These are phyloP conservation scores for Tetrapyrgos nigripes DNA, from an alignment of 1,284 basidiomycete genomes.

Conservation along the genomic window DNA sequence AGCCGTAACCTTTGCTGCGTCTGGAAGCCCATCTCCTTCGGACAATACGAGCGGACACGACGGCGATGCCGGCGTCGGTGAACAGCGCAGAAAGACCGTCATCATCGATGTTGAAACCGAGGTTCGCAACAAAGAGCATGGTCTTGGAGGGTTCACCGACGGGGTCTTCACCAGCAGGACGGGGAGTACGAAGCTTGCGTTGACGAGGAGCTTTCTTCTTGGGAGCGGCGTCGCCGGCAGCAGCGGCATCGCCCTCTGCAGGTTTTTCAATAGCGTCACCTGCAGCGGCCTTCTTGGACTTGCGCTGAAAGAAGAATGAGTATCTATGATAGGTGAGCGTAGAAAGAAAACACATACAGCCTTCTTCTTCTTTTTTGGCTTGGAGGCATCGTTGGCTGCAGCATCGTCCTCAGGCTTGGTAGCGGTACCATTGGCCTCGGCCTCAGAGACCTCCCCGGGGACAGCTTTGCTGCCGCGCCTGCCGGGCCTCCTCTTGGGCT, in stretches of 20 bases:
- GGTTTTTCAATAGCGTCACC: slow-evolving; percentile 36
- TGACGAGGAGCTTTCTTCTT: slow-evolving; percentile 59
- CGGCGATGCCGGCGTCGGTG: slow-evolving; percentile 80
- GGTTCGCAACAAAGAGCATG: slow-evolving; percentile 94
- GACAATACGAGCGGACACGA: slow-evolving; percentile 87
- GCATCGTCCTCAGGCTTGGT: slow-evolving; percentile 56
- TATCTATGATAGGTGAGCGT: slow-evolving; percentile 17
- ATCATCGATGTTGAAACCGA: slow-evolving; percentile 91
- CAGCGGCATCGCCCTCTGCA: slow-evolving; percentile 28
- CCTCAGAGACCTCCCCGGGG: slow-evolving; percentile 85
- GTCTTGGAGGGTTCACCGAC: slow-evolving; percentile 83
- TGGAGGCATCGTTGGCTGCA: slow-evolving; percentile 57
- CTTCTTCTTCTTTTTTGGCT: slow-evolving; percentile 85
- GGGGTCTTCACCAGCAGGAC: slow-evolving; percentile 77
- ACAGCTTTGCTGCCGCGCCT: slow-evolving; percentile 84
- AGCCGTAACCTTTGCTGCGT: slow-evolving; percentile 93
- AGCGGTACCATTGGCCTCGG: slow-evolving; percentile 81
- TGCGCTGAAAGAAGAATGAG: slow-evolving; percentile 51
- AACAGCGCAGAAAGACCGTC: slow-evolving; percentile 79
- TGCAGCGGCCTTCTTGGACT: slow-evolving; percentile 59
- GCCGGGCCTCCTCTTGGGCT: slow-evolving; percentile 76
- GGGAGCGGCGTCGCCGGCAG: slow-evolving; percentile 39
- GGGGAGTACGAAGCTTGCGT: slow-evolving; percentile 68
- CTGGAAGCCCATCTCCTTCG: slow-evolving; percentile 82
- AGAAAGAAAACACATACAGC: slow-evolving; percentile 50